Percentiles rank a stretch among this genome's conserved stretches.
phyloP scores from a whole-genome alignment of 352 stramenopile species.

The Blastocystis sp. region DNA sequence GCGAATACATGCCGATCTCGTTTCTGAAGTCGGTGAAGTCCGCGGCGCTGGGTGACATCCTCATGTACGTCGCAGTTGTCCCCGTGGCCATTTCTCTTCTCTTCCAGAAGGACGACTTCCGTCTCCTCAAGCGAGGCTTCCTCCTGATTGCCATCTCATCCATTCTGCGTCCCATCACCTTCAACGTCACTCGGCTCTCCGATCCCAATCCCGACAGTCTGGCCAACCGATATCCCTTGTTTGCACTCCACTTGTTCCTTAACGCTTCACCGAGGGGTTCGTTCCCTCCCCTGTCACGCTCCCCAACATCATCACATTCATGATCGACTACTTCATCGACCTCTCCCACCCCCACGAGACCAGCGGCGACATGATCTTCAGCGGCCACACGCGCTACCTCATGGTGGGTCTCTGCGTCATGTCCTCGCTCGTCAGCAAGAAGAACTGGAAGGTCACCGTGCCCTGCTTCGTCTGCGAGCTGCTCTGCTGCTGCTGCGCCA shows the following conservation, averaged over 20 bases:
- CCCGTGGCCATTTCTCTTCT: neutral
- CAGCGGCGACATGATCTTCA: neutral
- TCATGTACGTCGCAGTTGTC: neutral
- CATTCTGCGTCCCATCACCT: neutral
- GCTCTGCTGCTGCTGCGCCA: neutral
- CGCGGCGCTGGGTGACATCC: neutral
- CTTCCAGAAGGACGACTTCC: neutral
- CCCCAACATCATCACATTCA: neutral
- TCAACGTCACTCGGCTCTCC: neutral
- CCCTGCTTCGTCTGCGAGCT: neutral
- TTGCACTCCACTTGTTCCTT: neutral
- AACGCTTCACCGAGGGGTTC: neutral
- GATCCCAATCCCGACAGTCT: neutral
- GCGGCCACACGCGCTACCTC: neutral
- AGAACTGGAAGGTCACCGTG: neutral
- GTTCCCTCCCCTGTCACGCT: neutral
- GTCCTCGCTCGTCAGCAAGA: neutral
- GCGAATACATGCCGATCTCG: neutral
- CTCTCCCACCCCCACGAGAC: neutral
- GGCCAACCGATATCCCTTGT: neutral
- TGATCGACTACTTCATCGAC: neutral
- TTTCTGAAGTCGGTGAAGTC: neutral
- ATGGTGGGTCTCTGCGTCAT: neutral
- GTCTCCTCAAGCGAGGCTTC: neutral
- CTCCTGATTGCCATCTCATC: neutral